Base-by-base conservation (phyloP, 1,284 basidiomycete species). In the Moesziomyces antarcticus region DNA sequence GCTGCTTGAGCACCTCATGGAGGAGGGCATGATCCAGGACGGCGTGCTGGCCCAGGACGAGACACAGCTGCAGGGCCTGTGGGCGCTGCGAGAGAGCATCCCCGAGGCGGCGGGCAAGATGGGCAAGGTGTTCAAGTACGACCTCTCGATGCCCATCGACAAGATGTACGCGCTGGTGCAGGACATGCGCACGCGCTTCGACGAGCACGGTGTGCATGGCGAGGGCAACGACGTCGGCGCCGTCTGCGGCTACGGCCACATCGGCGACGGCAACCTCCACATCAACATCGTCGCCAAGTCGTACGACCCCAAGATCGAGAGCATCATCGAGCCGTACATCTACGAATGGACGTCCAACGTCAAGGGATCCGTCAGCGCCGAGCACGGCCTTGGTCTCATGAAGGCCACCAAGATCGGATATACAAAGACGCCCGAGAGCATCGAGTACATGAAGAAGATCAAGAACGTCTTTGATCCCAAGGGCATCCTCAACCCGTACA, bases 91-190 rank as follows among this genome's bases (percentile, higher is more conserved):
- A n/a, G 97, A 99, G 86, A 90, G 91, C 42, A 89, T 99, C 22
- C 91, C 97, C 3, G 97, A 99, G 85, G 92, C 95, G 1, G 89
- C 93, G 3, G 93, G 92, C 25, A 98, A 98, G 85, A 91, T 93
- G 82, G 97, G 97, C 47, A 93, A 93, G 76, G 91, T 92, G 6
- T 99, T 97, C 88, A 99, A 99, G 87, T 99, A 99, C 85, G 97
- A 99, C 81, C 89, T 99, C 43, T 95, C 93, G 20, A 90, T 99
- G 35, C 96, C 96, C 3, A 88, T 97, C 5, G 87, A 89, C 21
- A 89, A 90, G 77, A 99, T 99, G 89, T 92, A 98, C 86, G 88
- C 89, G 27, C 89, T 97, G 11, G 93, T 98, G 22, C 91, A 96
- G 78, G 87, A 88, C 44, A 91, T 95, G 52, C 87, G 92, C 60